Base-by-base conservation (phyloP, 2,329 filamentous ascomycete species). In the Achaetomium macrosporum region DNA sequence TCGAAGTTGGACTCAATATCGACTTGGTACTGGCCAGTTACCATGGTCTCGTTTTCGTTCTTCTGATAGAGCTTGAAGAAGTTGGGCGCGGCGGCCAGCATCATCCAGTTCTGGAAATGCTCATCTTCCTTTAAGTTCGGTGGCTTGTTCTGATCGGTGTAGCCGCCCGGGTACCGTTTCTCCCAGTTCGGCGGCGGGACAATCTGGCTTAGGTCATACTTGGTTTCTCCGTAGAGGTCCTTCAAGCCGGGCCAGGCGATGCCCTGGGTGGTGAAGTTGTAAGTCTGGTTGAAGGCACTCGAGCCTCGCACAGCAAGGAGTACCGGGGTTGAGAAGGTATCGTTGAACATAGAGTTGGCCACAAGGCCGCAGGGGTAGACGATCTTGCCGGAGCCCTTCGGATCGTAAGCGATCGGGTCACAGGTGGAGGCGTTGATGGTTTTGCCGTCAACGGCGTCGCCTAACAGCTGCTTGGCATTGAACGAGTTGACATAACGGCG, bases 51-150 rank as follows among this genome's bases (percentile, higher is more conserved):
- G 0, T 75, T 76, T 66, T 96, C 86, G 65, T 96, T 96, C 55
- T 90, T 81, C 69, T 86, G 81, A 42, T 90, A 89, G 43, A 99
- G 76, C 74, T 99, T 99, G 79, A 88, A 96, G 68, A 99, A 99
- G 5, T 86, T 87, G 1, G 93, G 93, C 63, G 97, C 73, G 53
- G 92, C 93, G 20, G 93, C 93, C 1, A 95, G 95, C 63, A 93
- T 84, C 93, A 99, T 99, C 93, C 93, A 99, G 19, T 97, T 91
- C 72, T 96, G 91, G 69, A 99, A 95, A 41, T 84, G 83, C 68
- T 96, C 87, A 72, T 90, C 85, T 0, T 82, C 72, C 57, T 85
- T 78, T 16, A 97, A 69, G 62, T 93, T 72, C 0, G 90, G 90
- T 19, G 89, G 83, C 2, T 79, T 81, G 47, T 78, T 77, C 0